Conservation (phyloP, 1,284 basidiomycete species). For the Tremellales sp. region DNA sequence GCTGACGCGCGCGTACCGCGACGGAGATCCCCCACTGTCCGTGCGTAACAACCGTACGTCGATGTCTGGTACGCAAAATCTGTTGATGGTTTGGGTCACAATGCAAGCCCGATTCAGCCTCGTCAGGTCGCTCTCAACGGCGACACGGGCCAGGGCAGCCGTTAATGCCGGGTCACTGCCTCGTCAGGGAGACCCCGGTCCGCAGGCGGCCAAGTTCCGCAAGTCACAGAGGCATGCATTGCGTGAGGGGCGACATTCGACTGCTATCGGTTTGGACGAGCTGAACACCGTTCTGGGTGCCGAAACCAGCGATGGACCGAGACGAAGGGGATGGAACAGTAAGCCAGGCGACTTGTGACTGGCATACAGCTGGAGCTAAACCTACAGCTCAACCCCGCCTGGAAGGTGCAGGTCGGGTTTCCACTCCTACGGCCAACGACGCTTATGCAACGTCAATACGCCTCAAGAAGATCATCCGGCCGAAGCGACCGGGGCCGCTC, state of each 20-base stretch:
- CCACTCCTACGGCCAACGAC: not conserved
- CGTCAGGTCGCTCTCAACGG: too few relatives aligned
- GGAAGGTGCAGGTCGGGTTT: not conserved
- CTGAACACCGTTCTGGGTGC: not conserved
- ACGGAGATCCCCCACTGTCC: too few relatives aligned
- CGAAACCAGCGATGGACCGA: not conserved
- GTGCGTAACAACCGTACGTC: too few relatives aligned
- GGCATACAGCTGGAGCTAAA: not conserved
- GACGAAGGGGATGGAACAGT: not conserved
- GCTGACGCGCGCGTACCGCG: too few relatives aligned
- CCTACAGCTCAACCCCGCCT: not conserved
- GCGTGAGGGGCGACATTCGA: not conserved
- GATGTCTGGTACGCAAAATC: too few relatives aligned
- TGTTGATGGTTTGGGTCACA: too few relatives aligned
- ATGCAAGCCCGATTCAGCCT: too few relatives aligned
- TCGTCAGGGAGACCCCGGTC: not conserved
- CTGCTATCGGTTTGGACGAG: not conserved
- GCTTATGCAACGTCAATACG: not conserved
- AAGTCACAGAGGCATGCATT: not conserved
- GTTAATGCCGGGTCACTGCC: too few relatives aligned
- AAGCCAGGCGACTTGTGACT: not conserved
- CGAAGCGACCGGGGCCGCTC: conserved; percentile 16
- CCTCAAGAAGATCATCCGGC: not conserved
- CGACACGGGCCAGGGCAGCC: too few relatives aligned
- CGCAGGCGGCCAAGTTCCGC: not conserved